Conservation (phyloP, 495 filamentous ascomycete species). For the Penicillium nucicola region DNA sequence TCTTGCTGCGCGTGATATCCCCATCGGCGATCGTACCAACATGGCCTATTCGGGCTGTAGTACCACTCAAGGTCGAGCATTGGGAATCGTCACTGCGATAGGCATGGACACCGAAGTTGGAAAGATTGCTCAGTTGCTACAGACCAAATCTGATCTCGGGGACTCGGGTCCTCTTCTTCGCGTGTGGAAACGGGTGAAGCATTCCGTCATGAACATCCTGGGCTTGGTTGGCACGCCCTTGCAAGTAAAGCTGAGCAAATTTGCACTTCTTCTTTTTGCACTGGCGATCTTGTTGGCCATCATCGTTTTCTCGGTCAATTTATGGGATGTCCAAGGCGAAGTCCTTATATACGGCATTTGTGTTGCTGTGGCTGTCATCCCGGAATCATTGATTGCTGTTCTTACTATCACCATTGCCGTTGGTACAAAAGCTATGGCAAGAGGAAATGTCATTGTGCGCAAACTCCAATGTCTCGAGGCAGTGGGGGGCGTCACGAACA, state of each 20-base stretch:
- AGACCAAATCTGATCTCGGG: conserved; percentile 53
- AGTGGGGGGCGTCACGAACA: conserved; percentile 80
- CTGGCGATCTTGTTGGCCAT: conserved; percentile 73
- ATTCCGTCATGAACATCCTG: conserved; percentile 54
- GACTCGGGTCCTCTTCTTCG: conserved; percentile 64
- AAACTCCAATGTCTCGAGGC: conserved; percentile 78
- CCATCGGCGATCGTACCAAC: conserved; percentile 67
- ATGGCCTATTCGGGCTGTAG: conserved; percentile 69
- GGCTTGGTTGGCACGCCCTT: conserved; percentile 81
- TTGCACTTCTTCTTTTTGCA: conserved; percentile 72
- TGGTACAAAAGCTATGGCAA: conserved; percentile 71
- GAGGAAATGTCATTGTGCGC: conserved; percentile 75
- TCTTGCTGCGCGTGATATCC: conserved; percentile 48
- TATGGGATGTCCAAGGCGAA: conserved; percentile 65
- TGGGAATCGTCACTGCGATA: conserved; percentile 63
- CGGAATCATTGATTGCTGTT: conserved; percentile 69
- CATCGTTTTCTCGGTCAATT: conserved; percentile 76
- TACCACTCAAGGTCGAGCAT: conserved; percentile 65
- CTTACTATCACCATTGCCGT: conserved; percentile 72
- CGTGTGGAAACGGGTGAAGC: conserved; percentile 55
- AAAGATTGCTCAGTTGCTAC: conserved; percentile 64
- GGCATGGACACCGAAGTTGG: conserved; percentile 84
- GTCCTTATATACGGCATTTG: conserved; percentile 82
- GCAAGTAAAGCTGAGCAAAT: conserved; percentile 74
- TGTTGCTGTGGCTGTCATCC: conserved; percentile 70